Base-by-base conservation (phyloP, 352 stramenopile species). In the Lagenidium giganteum region DNA sequence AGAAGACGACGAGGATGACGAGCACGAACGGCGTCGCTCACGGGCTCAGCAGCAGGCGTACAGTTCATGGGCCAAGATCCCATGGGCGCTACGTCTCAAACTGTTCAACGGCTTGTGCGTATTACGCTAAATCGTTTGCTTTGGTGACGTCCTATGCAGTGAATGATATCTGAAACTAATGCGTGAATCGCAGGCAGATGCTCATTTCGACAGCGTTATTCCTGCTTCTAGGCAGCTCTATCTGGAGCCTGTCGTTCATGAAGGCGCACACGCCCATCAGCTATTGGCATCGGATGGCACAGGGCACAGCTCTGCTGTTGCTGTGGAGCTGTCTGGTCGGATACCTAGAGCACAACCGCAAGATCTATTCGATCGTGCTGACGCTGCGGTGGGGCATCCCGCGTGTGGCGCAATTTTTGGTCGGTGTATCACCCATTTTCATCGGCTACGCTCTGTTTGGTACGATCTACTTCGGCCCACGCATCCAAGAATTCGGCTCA, bases 301-400 rank as follows among this genome's bases (percentile, higher is more conserved):
- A 92, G 52, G 80, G 60, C 22, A 70, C 60, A 11, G 84, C 80
- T 5, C 47, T 88, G 35, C 50, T 91, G 26, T 42, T 95, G 34
- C 68, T 96, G 17, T 96, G 87, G 81, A 74, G 77, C 47, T 76
- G 66, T 18, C 57, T 89, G 4, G 78, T 96, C 17, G 80, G 84
- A 28, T 96, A 94, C 38, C 51, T 95, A 26, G 78, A 93, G 46
- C 83, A 95, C 71, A 92, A 93, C 28, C 68, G 64, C 26, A 62
- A 84, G 44, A 80, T 94, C 38, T 96, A 94, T 60, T 93, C 78
- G 37, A 89, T 96, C 33, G 83, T 96, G n/a, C 51, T 96, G 14
- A 96, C 87, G 32, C 68, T 96, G 45, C 70, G 74, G 25, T 88
- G 67, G 74, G 76, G 74, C 7, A 59, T 81, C 16, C 85, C 87